Conservation (phyloP, 768 basidiomycete species). For the Lentinula lateritia region DNA sequence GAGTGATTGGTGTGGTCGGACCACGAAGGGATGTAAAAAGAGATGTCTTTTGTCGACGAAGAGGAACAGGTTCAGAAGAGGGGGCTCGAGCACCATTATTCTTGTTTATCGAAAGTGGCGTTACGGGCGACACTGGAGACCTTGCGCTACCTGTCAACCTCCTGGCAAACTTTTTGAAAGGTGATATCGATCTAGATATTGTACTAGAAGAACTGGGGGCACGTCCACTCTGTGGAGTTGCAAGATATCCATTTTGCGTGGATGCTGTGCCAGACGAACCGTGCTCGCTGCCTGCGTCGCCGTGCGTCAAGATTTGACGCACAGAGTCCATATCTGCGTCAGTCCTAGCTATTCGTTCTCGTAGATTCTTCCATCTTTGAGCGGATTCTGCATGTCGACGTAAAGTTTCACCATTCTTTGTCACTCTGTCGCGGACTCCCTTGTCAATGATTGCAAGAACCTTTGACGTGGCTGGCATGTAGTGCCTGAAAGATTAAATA, state of each 20-base stretch:
- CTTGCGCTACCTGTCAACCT: constrained; percentile 49
- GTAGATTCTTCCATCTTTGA: constrained; percentile 76
- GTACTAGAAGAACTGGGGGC: constrained; percentile 45
- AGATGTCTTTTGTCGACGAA: constrained; percentile 60
- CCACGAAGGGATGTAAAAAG: constrained; percentile 48
- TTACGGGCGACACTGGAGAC: constrained; percentile 34
- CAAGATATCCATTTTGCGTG: constrained; percentile 55
- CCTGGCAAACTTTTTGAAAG: constrained; percentile 71
- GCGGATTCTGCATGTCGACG: constrained; percentile 87
- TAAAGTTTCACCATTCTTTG: constrained; percentile 94
- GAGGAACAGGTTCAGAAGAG: constrained; percentile 46
- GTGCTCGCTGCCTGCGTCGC: constrained; percentile 57
- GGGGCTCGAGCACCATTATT: constrained; percentile 30
- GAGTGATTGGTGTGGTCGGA: constrained; percentile 42
- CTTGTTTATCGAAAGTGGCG: constrained; percentile 45
- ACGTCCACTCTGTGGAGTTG: constrained; percentile 54
- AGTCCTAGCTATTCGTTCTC: constrained; percentile 74
- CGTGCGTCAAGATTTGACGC: constrained; percentile 51
- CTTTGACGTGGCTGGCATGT: constrained; percentile 89
- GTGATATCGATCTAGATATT: constrained; percentile 74
- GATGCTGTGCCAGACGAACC: constrained; percentile 62
- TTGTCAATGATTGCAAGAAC: constrained; percentile 93
- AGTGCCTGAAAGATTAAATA: constrained; percentile 55
- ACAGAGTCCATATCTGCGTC: constrained; percentile 78
- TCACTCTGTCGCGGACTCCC: constrained; percentile 87